A percentile compares a stretch with the other conserved stretches of the same genome.
These are phyloP conservation scores for Tritrichomonas foetus DNA, from an alignment of 208 protist genomes.

Conservation along the genomic window DNA sequence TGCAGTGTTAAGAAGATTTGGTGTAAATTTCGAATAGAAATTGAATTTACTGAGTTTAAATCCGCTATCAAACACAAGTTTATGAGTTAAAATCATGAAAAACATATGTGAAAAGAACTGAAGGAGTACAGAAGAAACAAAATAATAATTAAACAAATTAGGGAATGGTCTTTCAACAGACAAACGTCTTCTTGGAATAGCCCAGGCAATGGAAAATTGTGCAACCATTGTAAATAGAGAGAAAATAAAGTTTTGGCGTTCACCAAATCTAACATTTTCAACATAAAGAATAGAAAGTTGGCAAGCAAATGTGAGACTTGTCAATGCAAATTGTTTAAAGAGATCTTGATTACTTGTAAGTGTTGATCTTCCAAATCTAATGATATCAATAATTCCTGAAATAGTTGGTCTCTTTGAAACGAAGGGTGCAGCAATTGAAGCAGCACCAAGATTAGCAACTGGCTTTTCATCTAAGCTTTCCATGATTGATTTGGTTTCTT, in stretches of 20 bases:
- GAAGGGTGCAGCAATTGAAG: slow-evolving; percentile 33
- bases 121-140: not conserved
- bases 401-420: slow-evolving; percentile 2
- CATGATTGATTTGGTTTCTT: not conserved
- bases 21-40: not conserved
- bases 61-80: not conserved
- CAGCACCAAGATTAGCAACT: slow-evolving; percentile 58
- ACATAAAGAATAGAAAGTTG: not conserved
- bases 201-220: not conserved
- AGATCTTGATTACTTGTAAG: not conserved
- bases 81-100: not conserved
- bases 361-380: slow-evolving; percentile 18
- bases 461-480: slow-evolving; percentile 81
- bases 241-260: not conserved
- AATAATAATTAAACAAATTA: not conserved
- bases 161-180: not conserved
- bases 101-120: not conserved
- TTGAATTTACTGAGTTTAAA: not conserved
- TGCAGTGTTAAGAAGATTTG: not conserved
- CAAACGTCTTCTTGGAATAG: not conserved
- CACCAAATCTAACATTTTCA: not conserved
- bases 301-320: not conserved
- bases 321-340: not conserved
- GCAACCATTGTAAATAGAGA: not conserved
- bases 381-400: not conserved